Percentiles rank a stretch among this genome's conserved stretches.
These are phyloP conservation scores for Ilyonectria mors-panacis DNA, from an alignment of 2,329 filamentous ascomycete species.

Conservation along the genomic window DNA sequence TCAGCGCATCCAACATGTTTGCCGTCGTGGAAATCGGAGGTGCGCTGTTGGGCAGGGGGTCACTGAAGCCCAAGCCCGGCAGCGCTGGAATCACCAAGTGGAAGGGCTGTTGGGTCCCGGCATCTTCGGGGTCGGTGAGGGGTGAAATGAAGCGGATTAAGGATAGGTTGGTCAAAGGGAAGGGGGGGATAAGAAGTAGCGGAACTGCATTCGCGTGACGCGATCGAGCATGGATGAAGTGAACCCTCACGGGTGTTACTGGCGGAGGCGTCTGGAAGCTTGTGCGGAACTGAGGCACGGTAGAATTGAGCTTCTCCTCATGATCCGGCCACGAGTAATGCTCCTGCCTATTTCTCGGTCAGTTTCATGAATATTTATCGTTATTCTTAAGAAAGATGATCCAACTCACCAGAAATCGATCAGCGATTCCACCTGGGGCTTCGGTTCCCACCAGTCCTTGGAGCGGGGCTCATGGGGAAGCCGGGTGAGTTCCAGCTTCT, in stretches of 20 bases:
- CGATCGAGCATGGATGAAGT: constrained; percentile 76
- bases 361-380: background rate
- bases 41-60: constrained; percentile 67
- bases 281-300: constrained; percentile 76
- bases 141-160: constrained; percentile 68
- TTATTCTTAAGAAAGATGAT: background rate
- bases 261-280: constrained; percentile 60
- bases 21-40: constrained; percentile 68
- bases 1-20: constrained; percentile 69
- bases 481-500: constrained; percentile 77
- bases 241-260: constrained; percentile 67
- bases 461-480: constrained; percentile 72
- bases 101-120: constrained; percentile 66
- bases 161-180: constrained; percentile 75
- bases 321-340: constrained; percentile 75
- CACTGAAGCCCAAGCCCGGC: constrained; percentile 78
- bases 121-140: constrained; percentile 68
- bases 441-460: constrained; percentile 71
- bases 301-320: constrained; percentile 70
- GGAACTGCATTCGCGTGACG: constrained; percentile 69
- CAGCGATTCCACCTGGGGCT: constrained; percentile 73
- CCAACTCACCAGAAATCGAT: constrained; percentile 73
- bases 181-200: constrained; percentile 75
- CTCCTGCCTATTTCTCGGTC: constrained; percentile 68
- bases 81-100: constrained; percentile 77